Conservation (phyloP, 2,329 filamentous ascomycete genomes). For the Thielaviopsis populi region DNA sequence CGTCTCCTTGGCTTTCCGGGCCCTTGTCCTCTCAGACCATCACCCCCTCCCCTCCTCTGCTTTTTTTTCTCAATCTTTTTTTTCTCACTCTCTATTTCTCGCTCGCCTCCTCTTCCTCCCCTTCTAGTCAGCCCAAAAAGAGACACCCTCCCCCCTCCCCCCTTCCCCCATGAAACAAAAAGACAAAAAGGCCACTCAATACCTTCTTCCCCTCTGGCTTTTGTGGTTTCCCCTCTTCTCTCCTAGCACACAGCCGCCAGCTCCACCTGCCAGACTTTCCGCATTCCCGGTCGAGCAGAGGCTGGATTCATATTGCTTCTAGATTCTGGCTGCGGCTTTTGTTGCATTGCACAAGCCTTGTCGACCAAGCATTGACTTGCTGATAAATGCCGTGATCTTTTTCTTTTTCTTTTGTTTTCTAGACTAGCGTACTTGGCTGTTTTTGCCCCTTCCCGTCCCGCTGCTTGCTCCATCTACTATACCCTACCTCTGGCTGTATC, state of each 20-base stretch:
- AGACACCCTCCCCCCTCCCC: background rate
- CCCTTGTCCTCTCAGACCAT: background rate
- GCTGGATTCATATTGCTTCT: background rate
- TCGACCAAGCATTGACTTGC: background rate
- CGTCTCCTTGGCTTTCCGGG: background rate
- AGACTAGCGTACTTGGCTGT: background rate
- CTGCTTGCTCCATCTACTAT: background rate
- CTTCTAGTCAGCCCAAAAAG: background rate
- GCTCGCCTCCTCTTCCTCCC: background rate
- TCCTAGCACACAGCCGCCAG: background rate
- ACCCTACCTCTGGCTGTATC: background rate
- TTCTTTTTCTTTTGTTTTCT: background rate
- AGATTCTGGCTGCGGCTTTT: background rate
- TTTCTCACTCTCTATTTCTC: background rate
- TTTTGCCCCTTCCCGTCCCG: background rate
- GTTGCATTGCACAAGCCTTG: background rate
- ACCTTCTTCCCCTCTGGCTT: background rate
- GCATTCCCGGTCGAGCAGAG: background rate
- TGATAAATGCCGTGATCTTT: background rate
- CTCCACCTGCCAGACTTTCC: background rate
- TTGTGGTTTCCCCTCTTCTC: background rate
- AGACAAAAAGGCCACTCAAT: background rate
- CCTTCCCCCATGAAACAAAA: background rate
- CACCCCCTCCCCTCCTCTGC: background rate
- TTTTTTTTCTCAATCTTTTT: background rate